Conservation (phyloP, 225 moss, liverwort and hornwort species). For the Polytrichum formosum region DNA sequence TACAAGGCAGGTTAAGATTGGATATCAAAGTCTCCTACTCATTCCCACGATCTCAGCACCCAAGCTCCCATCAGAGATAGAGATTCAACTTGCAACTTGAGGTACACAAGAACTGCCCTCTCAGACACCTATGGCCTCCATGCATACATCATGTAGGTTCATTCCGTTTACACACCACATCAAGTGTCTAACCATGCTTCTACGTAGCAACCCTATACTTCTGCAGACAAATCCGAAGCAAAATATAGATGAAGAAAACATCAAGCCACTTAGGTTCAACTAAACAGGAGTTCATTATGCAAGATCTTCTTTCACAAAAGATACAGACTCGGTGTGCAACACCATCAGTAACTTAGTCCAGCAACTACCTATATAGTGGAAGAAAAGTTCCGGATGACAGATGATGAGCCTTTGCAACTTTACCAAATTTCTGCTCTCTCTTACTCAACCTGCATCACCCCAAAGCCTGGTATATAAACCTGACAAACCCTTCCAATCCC, state of each 20-base stretch:
- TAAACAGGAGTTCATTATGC: not conserved
- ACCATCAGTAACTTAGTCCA: slow-evolving; percentile 15
- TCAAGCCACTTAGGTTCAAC: not conserved
- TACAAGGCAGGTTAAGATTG: slow-evolving; percentile 30
- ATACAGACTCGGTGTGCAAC: slow-evolving; percentile 13
- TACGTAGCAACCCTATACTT: not conserved
- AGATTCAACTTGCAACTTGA: not conserved
- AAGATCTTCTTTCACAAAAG: slow-evolving; percentile 14
- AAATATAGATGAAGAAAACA: not conserved
- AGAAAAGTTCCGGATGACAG: slow-evolving; percentile 16
- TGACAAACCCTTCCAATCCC: slow-evolving; percentile 43
- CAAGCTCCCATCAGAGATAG: not conserved
- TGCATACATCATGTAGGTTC: not conserved
- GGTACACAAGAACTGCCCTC: not conserved
- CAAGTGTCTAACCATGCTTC: not conserved
- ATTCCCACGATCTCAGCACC: slow-evolving; percentile 12
- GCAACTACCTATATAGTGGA: slow-evolving; percentile 21
- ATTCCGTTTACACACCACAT: not conserved
- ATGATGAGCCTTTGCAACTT: slow-evolving; percentile 26
- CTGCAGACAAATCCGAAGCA: not conserved
- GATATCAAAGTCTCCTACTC: slow-evolving; percentile 4
- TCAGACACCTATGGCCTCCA: not conserved
- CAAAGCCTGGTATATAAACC: slow-evolving; percentile 36
- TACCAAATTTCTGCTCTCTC: slow-evolving; percentile 24
- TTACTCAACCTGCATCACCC: slow-evolving; percentile 48